Conservation (phyloP, 2,329 filamentous ascomycete species). For the Davidsoniella australis region DNA sequence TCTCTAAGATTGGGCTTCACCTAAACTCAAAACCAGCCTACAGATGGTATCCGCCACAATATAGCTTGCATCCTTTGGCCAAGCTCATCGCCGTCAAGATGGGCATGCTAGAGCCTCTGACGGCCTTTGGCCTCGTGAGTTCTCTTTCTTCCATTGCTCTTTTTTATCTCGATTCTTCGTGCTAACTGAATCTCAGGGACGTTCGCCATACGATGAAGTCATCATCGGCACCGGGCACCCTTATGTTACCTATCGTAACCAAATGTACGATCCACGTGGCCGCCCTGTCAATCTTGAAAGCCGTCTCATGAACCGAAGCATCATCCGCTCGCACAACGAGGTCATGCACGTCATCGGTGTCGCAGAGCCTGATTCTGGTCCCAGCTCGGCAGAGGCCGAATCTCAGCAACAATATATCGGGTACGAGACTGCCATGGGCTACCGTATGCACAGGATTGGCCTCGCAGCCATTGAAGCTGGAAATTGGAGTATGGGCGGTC, state of each 20-base stretch:
- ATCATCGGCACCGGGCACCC: conserved; percentile 31
- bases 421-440: conserved; percentile 32
- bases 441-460: conserved; percentile 20
- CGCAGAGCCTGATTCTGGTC: conserved; percentile 36
- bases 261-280: conserved; percentile 38
- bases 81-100: conserved; percentile 20
- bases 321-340: conserved; percentile 44
- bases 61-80: background rate
- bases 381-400: conserved; percentile 23
- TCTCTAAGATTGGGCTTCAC: no score
- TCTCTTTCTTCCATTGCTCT: conserved; percentile 1
- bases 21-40: no score
- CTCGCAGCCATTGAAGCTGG: conserved; percentile 25
- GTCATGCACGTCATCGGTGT: conserved; percentile 47
- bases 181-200: conserved; percentile 25
- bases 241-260: conserved; percentile 24
- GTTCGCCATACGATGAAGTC: conserved; percentile 43
- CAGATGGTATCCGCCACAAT: no score
- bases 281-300: conserved; percentile 38
- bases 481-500: conserved; percentile 34
- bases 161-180: background rate
- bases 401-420: conserved; percentile 23
- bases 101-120: conserved; percentile 38
- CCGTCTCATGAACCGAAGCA: conserved; percentile 36
- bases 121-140: conserved; percentile 37